phyloP scores from a whole-genome alignment of 2,329 filamentous ascomycete species.

The Pezicula rhizophila region DNA sequence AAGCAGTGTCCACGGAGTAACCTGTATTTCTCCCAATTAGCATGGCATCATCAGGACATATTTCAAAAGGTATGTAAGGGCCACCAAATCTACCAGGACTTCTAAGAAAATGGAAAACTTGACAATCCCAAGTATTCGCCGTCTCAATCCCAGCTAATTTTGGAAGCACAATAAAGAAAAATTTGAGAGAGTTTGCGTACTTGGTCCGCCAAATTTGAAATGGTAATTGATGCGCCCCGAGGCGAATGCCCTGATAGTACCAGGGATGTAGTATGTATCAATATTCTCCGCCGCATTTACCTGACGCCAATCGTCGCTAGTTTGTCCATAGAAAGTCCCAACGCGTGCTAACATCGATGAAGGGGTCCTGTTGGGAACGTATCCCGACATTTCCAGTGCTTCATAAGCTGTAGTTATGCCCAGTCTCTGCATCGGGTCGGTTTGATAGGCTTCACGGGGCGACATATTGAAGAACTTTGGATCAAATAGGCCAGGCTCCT shows the following conservation, averaged over 20 bases:
- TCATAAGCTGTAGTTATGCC: conserved; percentile 53
- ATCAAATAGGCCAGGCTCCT: conserved; percentile 72
- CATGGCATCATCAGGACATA: too few species aligned
- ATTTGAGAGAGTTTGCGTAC: too few species aligned
- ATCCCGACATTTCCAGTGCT: too few species aligned
- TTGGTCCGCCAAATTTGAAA: conserved; percentile 37
- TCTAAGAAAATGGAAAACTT: too few species aligned
- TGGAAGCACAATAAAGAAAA: too few species aligned
- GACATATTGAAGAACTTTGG: conserved; percentile 87
- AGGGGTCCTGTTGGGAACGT: too few species aligned
- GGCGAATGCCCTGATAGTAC: conserved; percentile 26
- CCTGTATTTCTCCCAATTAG: conserved; percentile 4
- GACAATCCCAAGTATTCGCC: too few species aligned
- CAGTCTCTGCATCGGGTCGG: conserved; percentile 75
- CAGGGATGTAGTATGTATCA: conserved; percentile 27
- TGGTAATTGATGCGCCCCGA: conserved; percentile 33
- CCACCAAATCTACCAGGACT: too few species aligned
- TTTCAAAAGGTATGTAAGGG: too few species aligned
- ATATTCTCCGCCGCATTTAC: conserved; percentile 26
- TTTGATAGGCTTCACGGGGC: conserved; percentile 71
- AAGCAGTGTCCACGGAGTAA: conserved; percentile 36
- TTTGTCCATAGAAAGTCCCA: conserved; percentile 27
- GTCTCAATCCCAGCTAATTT: too few species aligned
- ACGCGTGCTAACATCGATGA: conserved; percentile 11
- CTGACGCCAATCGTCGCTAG: conserved; percentile 27